Evolutionary conservation across 441 rosid species (phyloP).

Genomic region (Euphorbia celastroides): DNA sequence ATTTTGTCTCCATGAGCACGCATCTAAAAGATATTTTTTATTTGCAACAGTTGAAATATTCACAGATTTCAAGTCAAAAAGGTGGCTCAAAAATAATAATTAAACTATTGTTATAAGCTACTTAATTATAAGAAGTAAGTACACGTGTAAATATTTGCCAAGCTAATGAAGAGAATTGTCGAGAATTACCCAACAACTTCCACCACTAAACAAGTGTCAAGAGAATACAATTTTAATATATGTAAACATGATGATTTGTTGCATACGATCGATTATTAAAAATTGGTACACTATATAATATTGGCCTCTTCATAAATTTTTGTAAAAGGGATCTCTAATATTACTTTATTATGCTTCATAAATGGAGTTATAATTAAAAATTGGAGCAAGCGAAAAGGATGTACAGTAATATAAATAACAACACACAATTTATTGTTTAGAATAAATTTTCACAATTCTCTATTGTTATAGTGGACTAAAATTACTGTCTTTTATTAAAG

Average conservation of each 20-base stretch:
- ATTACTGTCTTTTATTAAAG: too few relatives aligned
- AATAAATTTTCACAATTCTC: too few relatives aligned
- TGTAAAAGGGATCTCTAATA: too few relatives aligned
- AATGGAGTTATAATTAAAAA: too few relatives aligned
- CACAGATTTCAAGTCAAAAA: background rate
- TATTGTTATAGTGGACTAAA: too few relatives aligned
- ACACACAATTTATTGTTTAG: too few relatives aligned
- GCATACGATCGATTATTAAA: too few relatives aligned
- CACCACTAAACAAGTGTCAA: background rate
- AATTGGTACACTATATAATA: too few relatives aligned
- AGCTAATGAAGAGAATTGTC: background rate
- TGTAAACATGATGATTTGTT: background rate
- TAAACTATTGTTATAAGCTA: background rate
- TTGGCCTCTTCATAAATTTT: too few relatives aligned
- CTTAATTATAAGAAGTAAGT: background rate
- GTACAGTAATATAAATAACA: too few relatives aligned
- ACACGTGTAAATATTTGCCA: constrained; percentile 19
- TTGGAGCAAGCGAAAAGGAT: too few relatives aligned
- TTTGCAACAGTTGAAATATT: background rate
- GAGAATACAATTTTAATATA: background rate
- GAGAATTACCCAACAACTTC: constrained; percentile 7
- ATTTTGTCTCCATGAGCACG: background rate
- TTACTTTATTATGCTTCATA: too few relatives aligned
- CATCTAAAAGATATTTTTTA: background rate
- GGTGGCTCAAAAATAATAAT: background rate